These are phyloP conservation scores for Ganoderma resinaceum DNA, from an alignment of 1,284 basidiomycete species.

Conservation along the genomic window DNA sequence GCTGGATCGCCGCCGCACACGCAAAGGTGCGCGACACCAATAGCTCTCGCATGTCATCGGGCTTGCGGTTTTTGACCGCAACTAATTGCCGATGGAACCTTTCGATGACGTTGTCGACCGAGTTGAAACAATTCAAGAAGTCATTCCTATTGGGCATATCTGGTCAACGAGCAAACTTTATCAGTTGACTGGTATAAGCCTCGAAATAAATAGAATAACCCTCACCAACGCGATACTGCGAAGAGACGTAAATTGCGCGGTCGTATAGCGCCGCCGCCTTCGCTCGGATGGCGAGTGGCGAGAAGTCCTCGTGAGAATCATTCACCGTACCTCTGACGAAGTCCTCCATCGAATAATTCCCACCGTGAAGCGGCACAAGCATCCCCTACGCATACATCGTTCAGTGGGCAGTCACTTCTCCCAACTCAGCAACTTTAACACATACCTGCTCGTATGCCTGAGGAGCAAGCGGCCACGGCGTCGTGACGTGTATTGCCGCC, in stretches of 20 bases:
- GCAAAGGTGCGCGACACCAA: slow-evolving; percentile 29
- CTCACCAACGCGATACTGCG: slow-evolving; percentile 23
- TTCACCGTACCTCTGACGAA: slow-evolving; percentile 26
- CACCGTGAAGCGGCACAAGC: slow-evolving; percentile 15
- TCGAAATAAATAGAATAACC: neutral
- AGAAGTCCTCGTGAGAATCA: slow-evolving; percentile 32
- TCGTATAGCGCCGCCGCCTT: slow-evolving; percentile 47
- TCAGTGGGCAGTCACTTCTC: neutral
- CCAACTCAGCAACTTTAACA: no score
- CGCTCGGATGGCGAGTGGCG: slow-evolving; percentile 40
- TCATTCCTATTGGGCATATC: slow-evolving; percentile 24
- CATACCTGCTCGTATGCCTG: slow-evolving; percentile 37
- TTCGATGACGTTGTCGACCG: slow-evolving; percentile 30
- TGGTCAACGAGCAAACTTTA: neutral
- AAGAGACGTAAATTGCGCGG: slow-evolving; percentile 37
- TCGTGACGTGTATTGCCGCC: slow-evolving; percentile 40
- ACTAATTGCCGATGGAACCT: slow-evolving; percentile 24
- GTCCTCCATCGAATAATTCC: slow-evolving; percentile 25
- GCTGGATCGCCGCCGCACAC: slow-evolving; percentile 31
- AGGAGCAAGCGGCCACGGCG: slow-evolving; percentile 47
- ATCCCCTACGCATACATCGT: slow-evolving; percentile 9
- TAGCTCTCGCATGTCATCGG: slow-evolving; percentile 29
- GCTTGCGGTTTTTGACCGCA: slow-evolving; percentile 12
- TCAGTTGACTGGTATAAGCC: neutral
- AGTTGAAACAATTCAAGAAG: slow-evolving; percentile 18